These are phyloP conservation scores for Xylaria castorea DNA, from an alignment of 495 filamentous ascomycete genomes.

Conservation along the genomic window DNA sequence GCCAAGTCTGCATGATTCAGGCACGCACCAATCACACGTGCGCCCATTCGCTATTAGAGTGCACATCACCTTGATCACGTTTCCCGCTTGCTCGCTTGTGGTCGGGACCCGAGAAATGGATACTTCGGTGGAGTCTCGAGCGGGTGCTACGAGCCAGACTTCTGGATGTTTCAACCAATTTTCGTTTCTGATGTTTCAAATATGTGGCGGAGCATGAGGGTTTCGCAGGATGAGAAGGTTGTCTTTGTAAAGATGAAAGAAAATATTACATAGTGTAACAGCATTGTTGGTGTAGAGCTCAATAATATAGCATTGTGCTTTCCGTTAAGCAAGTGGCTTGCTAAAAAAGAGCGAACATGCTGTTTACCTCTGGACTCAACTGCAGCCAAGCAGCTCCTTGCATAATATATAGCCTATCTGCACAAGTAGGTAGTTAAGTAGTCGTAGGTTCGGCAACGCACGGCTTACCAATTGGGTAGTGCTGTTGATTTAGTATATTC, in stretches of 20 bases:
- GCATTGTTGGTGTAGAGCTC: neutral
- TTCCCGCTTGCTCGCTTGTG: conserved; percentile 8
- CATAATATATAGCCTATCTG: neutral
- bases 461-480: neutral
- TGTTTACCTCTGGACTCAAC: neutral
- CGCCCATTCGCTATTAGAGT: conserved; percentile 11
- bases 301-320: neutral
- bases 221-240: neutral
- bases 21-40: conserved; percentile 27
- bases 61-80: conserved; percentile 3
- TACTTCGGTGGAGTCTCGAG: neutral
- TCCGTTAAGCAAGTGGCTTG: neutral
- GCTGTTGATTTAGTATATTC: neutral
- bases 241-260: neutral
- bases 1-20: conserved; percentile 27
- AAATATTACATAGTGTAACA: neutral
- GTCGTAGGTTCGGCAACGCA: neutral
- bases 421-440: neutral
- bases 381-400: neutral
- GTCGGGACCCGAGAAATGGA: conserved; percentile 16
- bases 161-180: conserved; percentile 15
- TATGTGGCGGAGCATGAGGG: neutral
- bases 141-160: neutral
- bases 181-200: conserved; percentile 6
- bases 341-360: neutral